These are phyloP conservation scores for Penstemon newberryi DNA, from an alignment of 257 asterid genomes.

Conservation along the genomic window DNA sequence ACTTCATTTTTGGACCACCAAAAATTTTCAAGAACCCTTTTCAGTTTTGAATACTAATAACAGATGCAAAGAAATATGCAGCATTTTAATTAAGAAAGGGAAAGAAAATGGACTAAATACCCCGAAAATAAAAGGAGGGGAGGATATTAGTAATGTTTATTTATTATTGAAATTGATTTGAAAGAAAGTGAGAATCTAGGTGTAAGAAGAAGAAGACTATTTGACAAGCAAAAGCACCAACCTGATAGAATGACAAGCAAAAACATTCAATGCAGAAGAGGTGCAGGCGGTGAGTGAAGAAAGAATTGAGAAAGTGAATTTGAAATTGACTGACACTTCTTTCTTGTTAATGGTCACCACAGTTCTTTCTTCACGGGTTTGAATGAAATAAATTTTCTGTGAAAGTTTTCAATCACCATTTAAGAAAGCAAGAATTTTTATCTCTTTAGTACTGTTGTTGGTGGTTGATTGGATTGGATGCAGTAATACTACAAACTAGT, in stretches of 20 bases:
- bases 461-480: not conserved
- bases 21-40: no score
- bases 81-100: conserved; percentile 10
- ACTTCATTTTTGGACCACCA: not conserved
- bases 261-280: conserved; percentile 14
- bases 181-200: conserved; percentile 28
- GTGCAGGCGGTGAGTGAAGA: conserved; percentile 12
- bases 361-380: conserved; percentile 29
- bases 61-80: not conserved
- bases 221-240: conserved; percentile 7
- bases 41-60: not conserved
- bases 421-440: no score
- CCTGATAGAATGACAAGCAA: conserved; percentile 10
- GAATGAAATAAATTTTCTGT: conserved; percentile 1
- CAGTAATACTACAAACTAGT: no score
- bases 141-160: not conserved
- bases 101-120: conserved; percentile 12
- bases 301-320: conserved; percentile 9
- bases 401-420: not conserved
- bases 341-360: conserved; percentile 28
- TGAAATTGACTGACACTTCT: conserved; percentile 14
- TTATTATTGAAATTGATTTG: conserved; percentile 2
- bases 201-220: conserved; percentile 23
- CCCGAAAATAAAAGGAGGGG: not conserved
- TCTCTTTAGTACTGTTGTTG: not conserved